Conservation (phyloP, 2,329 filamentous ascomycete genomes). For the Fusarium bulbicola region DNA sequence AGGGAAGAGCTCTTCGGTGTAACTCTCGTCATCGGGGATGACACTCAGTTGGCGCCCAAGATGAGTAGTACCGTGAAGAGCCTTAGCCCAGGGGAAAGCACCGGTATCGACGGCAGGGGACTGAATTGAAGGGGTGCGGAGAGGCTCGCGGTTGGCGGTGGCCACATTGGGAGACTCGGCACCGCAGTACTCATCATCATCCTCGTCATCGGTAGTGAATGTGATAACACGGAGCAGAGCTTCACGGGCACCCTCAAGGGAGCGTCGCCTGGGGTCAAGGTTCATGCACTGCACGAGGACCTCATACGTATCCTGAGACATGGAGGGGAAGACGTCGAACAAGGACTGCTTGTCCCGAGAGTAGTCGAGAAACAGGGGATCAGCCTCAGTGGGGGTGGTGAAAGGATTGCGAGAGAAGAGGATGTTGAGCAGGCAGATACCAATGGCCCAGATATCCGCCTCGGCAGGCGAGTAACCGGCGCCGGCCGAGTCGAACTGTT, state of each 20-base stretch:
- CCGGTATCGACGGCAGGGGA: conserved; percentile 83
- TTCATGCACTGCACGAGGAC: conserved; percentile 91
- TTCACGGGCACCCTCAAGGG: conserved; percentile 78
- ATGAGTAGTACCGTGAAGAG: conserved; percentile 78
- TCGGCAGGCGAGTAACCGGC: conserved; percentile 91
- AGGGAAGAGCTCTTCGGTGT: conserved; percentile 86
- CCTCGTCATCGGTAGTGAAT: conserved; percentile 94
- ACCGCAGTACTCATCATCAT: conserved; percentile 91
- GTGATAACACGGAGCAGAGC: conserved; percentile 82
- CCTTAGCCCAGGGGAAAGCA: conserved; percentile 95
- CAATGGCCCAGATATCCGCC: conserved; percentile 97
- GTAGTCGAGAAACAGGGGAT: conserved; percentile 93
- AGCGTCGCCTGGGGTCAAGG: conserved; percentile 89
- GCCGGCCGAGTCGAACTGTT: conserved; percentile 91
- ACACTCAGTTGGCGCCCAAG: conserved; percentile 85
- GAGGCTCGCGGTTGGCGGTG: conserved; percentile 90
- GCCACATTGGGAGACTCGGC: conserved; percentile 80
- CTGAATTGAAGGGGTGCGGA: conserved; percentile 94
- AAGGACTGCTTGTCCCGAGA: conserved; percentile 92
- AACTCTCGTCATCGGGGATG: conserved; percentile 83
- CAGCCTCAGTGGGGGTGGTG: conserved; percentile 86
- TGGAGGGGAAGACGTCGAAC: conserved; percentile 97
- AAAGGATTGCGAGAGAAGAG: conserved; percentile 98
- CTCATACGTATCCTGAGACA: conserved; percentile 98
- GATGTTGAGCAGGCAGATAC: conserved; percentile 95